Percentiles rank a stretch among this genome's conserved stretches.
phyloP scores from a whole-genome alignment of 768 basidiomycete species.

The Omphalotus guepiniiformis region DNA sequence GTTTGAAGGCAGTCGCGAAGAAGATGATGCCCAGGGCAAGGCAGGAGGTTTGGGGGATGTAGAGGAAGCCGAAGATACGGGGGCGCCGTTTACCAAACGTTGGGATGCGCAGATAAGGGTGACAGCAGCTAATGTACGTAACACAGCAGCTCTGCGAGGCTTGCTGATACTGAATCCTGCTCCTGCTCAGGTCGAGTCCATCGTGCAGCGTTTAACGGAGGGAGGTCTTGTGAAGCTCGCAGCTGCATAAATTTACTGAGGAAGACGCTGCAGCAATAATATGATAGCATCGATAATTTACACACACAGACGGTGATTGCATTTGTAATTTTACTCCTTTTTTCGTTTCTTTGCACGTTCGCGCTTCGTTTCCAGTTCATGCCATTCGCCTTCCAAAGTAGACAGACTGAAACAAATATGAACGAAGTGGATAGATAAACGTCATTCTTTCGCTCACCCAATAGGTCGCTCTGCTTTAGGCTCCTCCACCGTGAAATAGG shows the following conservation, averaged over 20 bases:
- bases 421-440: conserved; percentile 8
- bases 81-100: conserved; percentile 85
- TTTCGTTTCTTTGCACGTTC: conserved; percentile 81
- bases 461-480: conserved; percentile 71
- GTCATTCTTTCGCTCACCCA: conserved; percentile 52
- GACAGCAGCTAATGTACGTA: conserved; percentile 78
- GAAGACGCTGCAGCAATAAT: conserved; percentile 22
- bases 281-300: conserved; percentile 26
- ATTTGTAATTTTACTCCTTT: conserved; percentile 30
- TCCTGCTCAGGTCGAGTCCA: conserved; percentile 67
- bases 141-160: background rate
- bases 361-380: conserved; percentile 93
- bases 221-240: conserved; percentile 55
- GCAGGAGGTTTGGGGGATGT: conserved; percentile 91
- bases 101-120: conserved; percentile 95
- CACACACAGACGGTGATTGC: conserved; percentile 9
- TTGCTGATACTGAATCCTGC: background rate
- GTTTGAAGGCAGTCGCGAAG: conserved; percentile 85
- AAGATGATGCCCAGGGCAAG: conserved; percentile 90
- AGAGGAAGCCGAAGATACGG: conserved; percentile 83
- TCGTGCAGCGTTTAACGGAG: conserved; percentile 77
- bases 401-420: conserved; percentile 49
- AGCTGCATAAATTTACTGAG: conserved; percentile 6
- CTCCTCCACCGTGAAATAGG: conserved; percentile 82
- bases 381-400: conserved; percentile 90